A percentile compares a stretch with the other conserved stretches of the same genome.
phyloP scores from a whole-genome alignment of 257 asterid species.

The Vinca minor region DNA sequence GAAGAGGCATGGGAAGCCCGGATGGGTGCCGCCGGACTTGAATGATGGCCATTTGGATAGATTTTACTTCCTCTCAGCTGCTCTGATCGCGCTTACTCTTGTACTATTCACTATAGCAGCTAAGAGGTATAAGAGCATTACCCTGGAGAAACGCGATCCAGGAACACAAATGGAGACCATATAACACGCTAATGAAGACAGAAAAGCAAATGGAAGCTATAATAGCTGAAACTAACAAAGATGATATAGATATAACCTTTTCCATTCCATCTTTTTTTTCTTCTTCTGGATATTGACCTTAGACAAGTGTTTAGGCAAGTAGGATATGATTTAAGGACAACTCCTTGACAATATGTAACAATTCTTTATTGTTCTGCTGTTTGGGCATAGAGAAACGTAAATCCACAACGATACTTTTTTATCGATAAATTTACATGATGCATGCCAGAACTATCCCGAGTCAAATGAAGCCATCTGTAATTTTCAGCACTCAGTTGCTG shows the following conservation, averaged over 20 bases:
- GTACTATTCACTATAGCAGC: slow-evolving; percentile 52
- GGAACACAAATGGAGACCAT: slow-evolving; percentile 21
- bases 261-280: background rate
- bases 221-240: background rate
- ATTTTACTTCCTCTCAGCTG: slow-evolving; percentile 72
- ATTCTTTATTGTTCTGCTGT: background rate
- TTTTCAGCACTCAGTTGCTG: slow-evolving; percentile 67
- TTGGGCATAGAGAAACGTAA: background rate
- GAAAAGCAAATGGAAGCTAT: background rate
- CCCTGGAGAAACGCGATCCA: slow-evolving; percentile 38
- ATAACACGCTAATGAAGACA: slow-evolving; percentile 16
- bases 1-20: slow-evolving; percentile 53
- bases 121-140: slow-evolving; percentile 50
- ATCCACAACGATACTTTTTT: background rate
- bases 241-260: background rate
- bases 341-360: background rate
- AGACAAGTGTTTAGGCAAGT: background rate
- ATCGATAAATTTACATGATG: background rate
- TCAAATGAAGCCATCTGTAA: background rate
- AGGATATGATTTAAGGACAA: background rate
- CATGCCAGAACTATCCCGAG: no score
- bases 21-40: slow-evolving; percentile 67
- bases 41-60: slow-evolving; percentile 79
- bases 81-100: slow-evolving; percentile 48
- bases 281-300: background rate